Conservation (phyloP, 169 alveolate species). For the Eimeria praecox region DNA sequence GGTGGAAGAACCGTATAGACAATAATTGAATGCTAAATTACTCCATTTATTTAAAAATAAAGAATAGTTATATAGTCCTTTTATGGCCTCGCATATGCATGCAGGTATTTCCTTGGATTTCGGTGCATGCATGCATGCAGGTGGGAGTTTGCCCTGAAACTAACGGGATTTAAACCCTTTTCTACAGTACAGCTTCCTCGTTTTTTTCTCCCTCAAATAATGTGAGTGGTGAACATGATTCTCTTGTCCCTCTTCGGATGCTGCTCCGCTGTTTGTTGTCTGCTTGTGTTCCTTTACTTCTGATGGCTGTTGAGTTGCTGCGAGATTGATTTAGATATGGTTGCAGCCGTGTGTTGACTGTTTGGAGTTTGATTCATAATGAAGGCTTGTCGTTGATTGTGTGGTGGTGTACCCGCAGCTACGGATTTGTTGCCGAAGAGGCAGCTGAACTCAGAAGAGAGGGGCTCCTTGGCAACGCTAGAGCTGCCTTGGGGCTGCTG, state of each 20-base stretch:
- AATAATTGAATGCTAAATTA: not conserved
- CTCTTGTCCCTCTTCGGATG: not conserved
- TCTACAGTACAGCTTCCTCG: conserved; percentile 36
- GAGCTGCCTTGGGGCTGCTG: conserved; percentile 64
- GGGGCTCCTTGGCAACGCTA: conserved; percentile 20
- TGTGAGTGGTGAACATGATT: not conserved
- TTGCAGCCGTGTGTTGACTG: not conserved
- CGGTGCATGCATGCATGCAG: not conserved
- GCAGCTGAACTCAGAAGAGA: conserved; percentile 1
- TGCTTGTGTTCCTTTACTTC: too few relatives aligned
- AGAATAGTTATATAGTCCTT: not conserved
- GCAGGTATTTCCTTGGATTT: not conserved
- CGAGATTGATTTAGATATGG: not conserved
- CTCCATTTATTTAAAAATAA: not conserved
- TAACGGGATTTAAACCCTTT: conserved; percentile 47
- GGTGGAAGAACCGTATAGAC: not conserved
- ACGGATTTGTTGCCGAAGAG: conserved; percentile 61
- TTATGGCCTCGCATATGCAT: not conserved
- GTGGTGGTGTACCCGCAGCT: conserved; percentile 12
- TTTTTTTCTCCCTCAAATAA: conserved; percentile 56
- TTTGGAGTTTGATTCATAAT: not conserved
- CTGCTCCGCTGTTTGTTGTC: not conserved
- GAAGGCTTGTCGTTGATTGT: not conserved
- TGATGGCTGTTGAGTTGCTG: not conserved
- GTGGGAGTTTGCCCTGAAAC: conserved; percentile 65